These are phyloP conservation scores for Pulveroboletus frians DNA, from an alignment of 768 basidiomycete species.

Conservation along the genomic window DNA sequence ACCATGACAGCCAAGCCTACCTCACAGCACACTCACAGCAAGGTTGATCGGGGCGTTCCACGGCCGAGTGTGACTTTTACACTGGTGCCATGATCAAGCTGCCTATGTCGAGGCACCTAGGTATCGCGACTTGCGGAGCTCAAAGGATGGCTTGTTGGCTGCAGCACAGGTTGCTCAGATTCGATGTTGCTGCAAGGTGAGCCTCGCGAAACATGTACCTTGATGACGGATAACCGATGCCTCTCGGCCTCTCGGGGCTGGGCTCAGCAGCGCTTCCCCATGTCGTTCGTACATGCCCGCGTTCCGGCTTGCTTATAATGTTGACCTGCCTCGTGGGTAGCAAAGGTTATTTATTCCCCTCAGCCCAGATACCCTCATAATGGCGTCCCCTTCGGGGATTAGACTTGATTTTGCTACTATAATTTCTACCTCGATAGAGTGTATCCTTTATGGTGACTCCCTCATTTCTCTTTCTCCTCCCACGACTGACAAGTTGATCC, in stretches of 20 bases:
- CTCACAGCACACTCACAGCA: too few relatives aligned
- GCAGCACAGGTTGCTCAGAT: neutral
- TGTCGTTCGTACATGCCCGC: neutral
- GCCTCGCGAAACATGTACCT: neutral
- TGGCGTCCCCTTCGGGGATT: constrained; percentile 2
- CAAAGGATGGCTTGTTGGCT: neutral
- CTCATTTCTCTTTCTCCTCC: neutral
- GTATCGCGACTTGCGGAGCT: neutral
- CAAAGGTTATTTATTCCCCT: neutral
- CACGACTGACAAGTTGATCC: neutral
- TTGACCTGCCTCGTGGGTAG: neutral
- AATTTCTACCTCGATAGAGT: constrained; percentile 16
- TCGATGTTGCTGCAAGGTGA: neutral
- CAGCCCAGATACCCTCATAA: neutral
- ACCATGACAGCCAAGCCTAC: too few relatives aligned
- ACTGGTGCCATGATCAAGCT: neutral
- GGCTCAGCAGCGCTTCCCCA: neutral
- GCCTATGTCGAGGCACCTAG: constrained; percentile 5
- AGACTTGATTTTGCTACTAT: constrained; percentile 12
- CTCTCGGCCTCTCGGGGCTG: neutral
- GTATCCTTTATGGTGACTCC: constrained; percentile 21
- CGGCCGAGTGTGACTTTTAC: neutral
- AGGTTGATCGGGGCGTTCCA: too few relatives aligned
- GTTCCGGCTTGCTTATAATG: neutral
- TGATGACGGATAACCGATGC: neutral